Conservation (phyloP, 441 rosid genomes). For the Brassica hybrid region DNA sequence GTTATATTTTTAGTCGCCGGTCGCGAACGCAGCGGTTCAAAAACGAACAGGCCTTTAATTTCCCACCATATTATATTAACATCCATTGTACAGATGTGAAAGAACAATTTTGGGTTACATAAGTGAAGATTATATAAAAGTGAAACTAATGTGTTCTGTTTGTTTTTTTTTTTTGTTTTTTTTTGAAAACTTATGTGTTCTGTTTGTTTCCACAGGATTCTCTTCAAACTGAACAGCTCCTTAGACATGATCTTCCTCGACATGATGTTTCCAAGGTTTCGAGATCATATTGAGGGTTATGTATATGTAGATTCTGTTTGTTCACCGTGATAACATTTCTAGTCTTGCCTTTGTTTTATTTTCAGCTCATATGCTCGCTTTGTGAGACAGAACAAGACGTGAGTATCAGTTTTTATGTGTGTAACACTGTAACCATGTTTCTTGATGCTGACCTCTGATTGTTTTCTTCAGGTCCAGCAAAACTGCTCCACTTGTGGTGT, state of each 20-base stretch:
- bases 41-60: too few species aligned
- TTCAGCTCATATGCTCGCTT: constrained; percentile 73
- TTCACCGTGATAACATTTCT: neutral
- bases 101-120: constrained; percentile 4
- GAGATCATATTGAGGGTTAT: too few species aligned
- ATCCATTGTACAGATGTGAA: too few species aligned
- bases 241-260: constrained; percentile 75
- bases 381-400: constrained; percentile 85
- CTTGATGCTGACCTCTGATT: constrained; percentile 10
- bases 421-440: neutral
- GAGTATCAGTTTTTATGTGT: constrained; percentile 31
- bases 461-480: constrained; percentile 56
- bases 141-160: too few species aligned
- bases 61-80: too few species aligned
- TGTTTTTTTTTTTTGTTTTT: too few species aligned
- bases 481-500: constrained; percentile 68
- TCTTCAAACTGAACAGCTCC: constrained; percentile 50
- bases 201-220: constrained; percentile 56
- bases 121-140: constrained; percentile 1
- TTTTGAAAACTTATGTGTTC: too few species aligned
- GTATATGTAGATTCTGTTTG: neutral
- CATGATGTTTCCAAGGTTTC: constrained; percentile 70
- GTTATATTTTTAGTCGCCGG: too few species aligned
- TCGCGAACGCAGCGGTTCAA: too few species aligned
- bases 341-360: constrained; percentile 5